Percentiles rank a stretch among this genome's conserved stretches.
Evolutionary conservation across 345 rosid genomes (phyloP).

Genomic region (Lepidium africanum): DNA sequence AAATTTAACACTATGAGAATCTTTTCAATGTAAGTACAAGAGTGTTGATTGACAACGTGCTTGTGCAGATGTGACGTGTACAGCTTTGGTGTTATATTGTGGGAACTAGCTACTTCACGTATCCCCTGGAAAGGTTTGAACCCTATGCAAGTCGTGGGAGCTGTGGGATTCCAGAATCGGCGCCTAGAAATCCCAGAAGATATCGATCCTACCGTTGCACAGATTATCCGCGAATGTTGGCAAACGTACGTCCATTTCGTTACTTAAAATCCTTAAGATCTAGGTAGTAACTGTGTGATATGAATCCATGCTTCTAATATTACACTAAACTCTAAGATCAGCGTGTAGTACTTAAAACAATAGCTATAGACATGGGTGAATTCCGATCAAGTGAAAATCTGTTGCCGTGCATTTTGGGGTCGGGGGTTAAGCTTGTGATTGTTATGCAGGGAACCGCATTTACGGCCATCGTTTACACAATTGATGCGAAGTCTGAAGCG

Average conservation of each 20-base stretch:
- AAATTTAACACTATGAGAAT: not conserved
- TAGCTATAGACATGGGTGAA: not conserved
- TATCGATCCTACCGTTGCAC: constrained; percentile 62
- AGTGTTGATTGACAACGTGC: constrained; percentile 11
- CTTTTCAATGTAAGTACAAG: not conserved
- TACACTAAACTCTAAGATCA: not conserved
- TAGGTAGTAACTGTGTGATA: not conserved
- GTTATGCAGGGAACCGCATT: constrained; percentile 64
- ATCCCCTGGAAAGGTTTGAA: constrained; percentile 95
- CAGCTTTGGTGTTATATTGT: constrained; percentile 95
- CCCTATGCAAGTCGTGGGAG: constrained; percentile 99
- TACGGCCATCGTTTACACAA: constrained; percentile 82
- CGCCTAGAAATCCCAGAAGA: constrained; percentile 78
- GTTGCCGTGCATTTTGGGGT: not conserved
- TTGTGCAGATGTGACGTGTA: constrained; percentile 86
- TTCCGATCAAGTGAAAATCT: not conserved
- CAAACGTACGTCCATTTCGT: constrained; percentile 52
- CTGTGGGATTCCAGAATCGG: constrained; percentile 93
- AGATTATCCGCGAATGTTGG: constrained; percentile 84
- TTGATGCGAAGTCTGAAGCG: constrained; percentile 60
- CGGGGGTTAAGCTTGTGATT: not conserved
- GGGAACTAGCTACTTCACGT: constrained; percentile 76
- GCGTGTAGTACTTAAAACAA: not conserved
- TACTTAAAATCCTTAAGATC: not conserved
- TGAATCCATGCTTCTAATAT: not conserved